These are phyloP conservation scores for Flaveria robusta DNA, from an alignment of 129 eudicot species.

Conservation along the genomic window DNA sequence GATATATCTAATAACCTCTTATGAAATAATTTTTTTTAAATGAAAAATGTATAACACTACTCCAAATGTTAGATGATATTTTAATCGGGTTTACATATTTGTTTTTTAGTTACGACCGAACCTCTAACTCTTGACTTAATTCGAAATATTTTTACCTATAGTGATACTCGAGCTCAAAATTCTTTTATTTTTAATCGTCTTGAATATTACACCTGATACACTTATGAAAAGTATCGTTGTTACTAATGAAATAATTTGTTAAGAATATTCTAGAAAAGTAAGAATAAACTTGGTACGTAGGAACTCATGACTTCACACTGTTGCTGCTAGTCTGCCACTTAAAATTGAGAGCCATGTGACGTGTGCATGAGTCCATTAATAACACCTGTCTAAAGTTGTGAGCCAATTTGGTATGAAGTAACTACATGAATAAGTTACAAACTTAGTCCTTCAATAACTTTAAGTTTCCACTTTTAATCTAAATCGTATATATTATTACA, in stretches of 20 bases:
- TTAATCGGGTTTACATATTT: too few species aligned
- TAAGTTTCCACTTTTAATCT: neutral
- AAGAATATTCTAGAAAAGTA: constrained; percentile 12
- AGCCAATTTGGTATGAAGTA: constrained; percentile 12
- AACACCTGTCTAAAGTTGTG: constrained; percentile 12
- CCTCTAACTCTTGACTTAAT: too few species aligned
- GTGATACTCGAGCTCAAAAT: too few species aligned
- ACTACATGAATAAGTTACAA: neutral
- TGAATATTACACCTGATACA: too few species aligned
- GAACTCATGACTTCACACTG: neutral
- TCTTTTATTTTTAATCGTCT: too few species aligned
- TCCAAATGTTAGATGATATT: too few species aligned
- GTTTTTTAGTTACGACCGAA: too few species aligned
- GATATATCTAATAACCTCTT: too few species aligned
- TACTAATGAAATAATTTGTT: neutral
- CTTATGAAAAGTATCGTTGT: too few species aligned
- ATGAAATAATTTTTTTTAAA: too few species aligned
- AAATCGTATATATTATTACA: neutral
- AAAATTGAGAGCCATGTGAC: constrained; percentile 6
- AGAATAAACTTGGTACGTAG: neutral
- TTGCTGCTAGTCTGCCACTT: neutral
- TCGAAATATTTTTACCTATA: too few species aligned
- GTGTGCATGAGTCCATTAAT: constrained; percentile 18
- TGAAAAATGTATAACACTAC: too few species aligned
- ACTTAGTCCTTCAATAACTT: neutral